Base-by-base conservation (phyloP, 2,329 filamentous ascomycete genomes). In the Aureobasidium sp. region DNA sequence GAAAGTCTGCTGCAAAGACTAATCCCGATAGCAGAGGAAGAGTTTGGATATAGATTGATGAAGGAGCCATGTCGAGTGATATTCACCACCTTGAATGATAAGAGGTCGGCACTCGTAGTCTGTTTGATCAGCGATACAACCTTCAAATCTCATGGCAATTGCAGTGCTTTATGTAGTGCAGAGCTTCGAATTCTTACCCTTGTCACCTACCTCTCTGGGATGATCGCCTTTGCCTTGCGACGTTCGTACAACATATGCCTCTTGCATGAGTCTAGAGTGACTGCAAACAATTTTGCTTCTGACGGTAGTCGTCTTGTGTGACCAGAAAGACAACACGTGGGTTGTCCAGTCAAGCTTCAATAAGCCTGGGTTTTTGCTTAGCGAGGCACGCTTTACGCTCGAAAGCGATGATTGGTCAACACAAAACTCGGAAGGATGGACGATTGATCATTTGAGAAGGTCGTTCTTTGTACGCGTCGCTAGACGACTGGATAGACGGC, bases 1-100 rank as follows among this genome's bases (percentile, higher is more conserved):
- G 81, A 65, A 76, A 80, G 59, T 72, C 45, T n/a, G 57, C 57
- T 6, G 44, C 57, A 11, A 50, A 17, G 5, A 35, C 57, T 5
- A 60, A 17, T 0, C 22, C 33, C 8, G 57, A 29, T 24, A 60
- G 12, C 33, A 60, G 17, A 33, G 35, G 57, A 17, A 60, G 45
- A 15, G 17, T 11, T 12, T 50, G 57, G 15, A 50, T 22, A 14
- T 40, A 31, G 14, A 19, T 17, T 1, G 47, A 50, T 12, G 24
- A n/a, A 45, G 53, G 31, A 7, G 54, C 42, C 54, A 59, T 58
- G n/a, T 11, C 3, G 45, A 12, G 0, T 31, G 42, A 17, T 31
- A 14, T 57, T 47, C 2, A 9, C 15, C 7, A 48, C 17, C 3
- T 0, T 9, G 12, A 19, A 24, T 24, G 3, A 44, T 22, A 1